Evolutionary conservation across 495 filamentous ascomycete genomes (phyloP).

Genomic region (Podospora didyma): DNA sequence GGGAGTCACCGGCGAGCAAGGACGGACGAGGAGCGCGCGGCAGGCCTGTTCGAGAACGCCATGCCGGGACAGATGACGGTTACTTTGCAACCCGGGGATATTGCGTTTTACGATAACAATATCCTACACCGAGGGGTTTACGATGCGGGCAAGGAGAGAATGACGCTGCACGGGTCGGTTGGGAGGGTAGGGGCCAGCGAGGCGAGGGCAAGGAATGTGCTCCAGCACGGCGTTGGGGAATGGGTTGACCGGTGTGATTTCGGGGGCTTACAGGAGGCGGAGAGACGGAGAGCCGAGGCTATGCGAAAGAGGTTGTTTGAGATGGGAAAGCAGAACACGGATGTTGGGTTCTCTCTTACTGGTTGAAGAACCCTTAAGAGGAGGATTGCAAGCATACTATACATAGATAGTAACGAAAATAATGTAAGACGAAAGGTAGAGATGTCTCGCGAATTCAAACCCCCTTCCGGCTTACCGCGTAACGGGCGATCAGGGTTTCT

Average conservation of each 20-base stretch:
- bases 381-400: no score
- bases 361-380: constrained; percentile 26
- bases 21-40: constrained; percentile 60
- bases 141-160: constrained; percentile 51
- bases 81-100: constrained; percentile 62
- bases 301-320: constrained; percentile 53
- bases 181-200: constrained; percentile 53
- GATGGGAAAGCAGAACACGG: constrained; percentile 55
- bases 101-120: constrained; percentile 85
- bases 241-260: constrained; percentile 63
- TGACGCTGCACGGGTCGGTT: constrained; percentile 81
- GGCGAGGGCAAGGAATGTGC: constrained; percentile 67
- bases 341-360: constrained; percentile 51
- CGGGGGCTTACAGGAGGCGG: constrained; percentile 43
- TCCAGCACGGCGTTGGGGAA: constrained; percentile 79
- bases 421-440: no score
- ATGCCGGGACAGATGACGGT: constrained; percentile 63
- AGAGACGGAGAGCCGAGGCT: constrained; percentile 48
- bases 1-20: constrained; percentile 63
- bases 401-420: no score
- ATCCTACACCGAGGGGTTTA: constrained; percentile 82
- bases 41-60: constrained; percentile 51
- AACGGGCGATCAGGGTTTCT: no score
- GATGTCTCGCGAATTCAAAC: no score
- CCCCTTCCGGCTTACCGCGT: no score